Evolutionary conservation across 148 eudicot species (phyloP).

Genomic region (Camellia sinensis): DNA sequence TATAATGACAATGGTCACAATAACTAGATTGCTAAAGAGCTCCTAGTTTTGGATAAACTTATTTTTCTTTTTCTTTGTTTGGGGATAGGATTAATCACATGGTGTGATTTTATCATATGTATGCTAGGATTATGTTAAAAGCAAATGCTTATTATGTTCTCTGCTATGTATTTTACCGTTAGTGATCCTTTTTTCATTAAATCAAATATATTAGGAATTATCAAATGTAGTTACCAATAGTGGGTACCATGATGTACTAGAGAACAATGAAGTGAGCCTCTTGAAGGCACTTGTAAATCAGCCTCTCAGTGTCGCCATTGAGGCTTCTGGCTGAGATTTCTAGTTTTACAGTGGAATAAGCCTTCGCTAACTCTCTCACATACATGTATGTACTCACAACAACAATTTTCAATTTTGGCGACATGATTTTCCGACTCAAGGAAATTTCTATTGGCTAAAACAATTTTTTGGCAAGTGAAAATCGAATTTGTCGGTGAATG

Average conservation of each 20-base stretch:
- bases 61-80: no score
- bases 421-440: no score
- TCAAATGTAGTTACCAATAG: slow-evolving; percentile 60
- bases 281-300: slow-evolving; percentile 93
- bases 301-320: slow-evolving; percentile 89
- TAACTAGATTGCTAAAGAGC: no score
- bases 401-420: no score
- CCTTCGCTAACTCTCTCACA: background rate
- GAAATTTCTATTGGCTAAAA: no score
- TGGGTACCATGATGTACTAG: slow-evolving; percentile 89
- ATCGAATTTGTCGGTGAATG: no score
- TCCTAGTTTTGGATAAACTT: background rate
- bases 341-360: slow-evolving; percentile 95
- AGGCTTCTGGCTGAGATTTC: slow-evolving; percentile 91
- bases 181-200: background rate
- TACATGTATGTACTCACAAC: background rate
- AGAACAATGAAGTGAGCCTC: slow-evolving; percentile 65
- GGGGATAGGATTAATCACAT: no score
- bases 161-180: background rate
- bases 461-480: no score
- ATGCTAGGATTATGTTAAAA: no score
- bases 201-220: slow-evolving; percentile 25
- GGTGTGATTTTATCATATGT: no score
- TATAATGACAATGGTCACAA: background rate
- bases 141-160: no score